Percentiles rank a stretch among this genome's conserved stretches.
Evolutionary conservation across 75 land plant genomes (phyloP).

Genomic region (Isoetes taiwanensis): DNA sequence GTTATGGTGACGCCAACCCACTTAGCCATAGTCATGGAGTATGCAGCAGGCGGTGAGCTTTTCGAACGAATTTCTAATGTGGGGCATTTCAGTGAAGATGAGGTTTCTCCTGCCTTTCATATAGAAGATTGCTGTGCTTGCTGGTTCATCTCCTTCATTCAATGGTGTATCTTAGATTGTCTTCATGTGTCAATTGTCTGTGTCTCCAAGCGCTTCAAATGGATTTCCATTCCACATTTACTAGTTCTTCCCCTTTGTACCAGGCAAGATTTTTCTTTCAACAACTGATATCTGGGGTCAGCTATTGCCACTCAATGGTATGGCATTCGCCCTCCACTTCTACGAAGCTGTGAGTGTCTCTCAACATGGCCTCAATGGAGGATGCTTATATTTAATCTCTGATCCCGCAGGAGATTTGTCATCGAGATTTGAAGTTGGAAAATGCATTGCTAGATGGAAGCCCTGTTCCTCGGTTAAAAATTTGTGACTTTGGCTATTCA

Average conservation of each 20-base stretch:
- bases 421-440: neutral
- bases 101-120: neutral
- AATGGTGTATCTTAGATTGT: no score
- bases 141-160: no score
- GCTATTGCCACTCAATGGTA: neutral
- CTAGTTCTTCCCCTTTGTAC: neutral
- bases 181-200: neutral
- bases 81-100: neutral
- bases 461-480: neutral
- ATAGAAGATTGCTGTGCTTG: no score
- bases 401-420: conserved; percentile 8
- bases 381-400: no score
- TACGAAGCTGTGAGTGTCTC: no score
- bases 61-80: conserved; percentile 1
- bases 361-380: no score
- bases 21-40: conserved; percentile 1
- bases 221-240: no score
- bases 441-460: conserved; percentile 3
- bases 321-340: no score
- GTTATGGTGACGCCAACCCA: conserved; percentile 1
- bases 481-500: conserved; percentile 6
- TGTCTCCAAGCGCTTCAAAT: no score
- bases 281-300: conserved; percentile 1
- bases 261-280: conserved; percentile 6
- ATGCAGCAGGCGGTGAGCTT: conserved; percentile 7